A percentile compares a stretch with the other conserved stretches of the same genome.
Evolutionary conservation across 129 eudicot species (phyloP).

Genomic region (Rutidosis leptorrhynchoides): DNA sequence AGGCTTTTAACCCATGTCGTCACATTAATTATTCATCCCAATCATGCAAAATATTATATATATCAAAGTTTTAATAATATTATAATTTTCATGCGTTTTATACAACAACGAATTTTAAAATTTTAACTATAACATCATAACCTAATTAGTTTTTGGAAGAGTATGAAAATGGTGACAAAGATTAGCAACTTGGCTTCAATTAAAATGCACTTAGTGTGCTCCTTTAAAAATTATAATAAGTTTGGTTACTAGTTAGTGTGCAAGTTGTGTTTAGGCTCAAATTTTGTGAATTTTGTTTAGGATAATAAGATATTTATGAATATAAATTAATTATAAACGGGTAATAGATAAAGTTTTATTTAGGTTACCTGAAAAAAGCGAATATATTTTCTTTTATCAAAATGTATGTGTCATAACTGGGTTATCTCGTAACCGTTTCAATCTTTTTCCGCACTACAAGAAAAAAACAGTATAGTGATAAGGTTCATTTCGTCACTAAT

Average conservation of each 20-base stretch:
- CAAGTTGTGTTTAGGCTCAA: not conserved
- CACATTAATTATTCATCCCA: slow-evolving; percentile 17
- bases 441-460: too few species aligned
- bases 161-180: slow-evolving; percentile 21
- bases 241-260: not conserved
- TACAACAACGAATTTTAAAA: not conserved
- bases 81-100: not conserved
- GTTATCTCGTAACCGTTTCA: too few species aligned
- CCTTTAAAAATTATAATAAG: not conserved
- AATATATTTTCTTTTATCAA: too few species aligned
- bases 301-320: too few species aligned
- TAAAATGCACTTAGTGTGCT: not conserved
- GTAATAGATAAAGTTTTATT: too few species aligned
- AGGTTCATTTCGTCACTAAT: too few species aligned
- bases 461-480: too few species aligned
- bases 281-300: too few species aligned
- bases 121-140: not conserved
- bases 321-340: too few species aligned
- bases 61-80: not conserved
- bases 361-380: too few species aligned
- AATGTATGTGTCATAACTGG: too few species aligned
- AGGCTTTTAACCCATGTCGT: slow-evolving; percentile 5
- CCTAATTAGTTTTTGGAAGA: slow-evolving; percentile 9
- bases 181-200: slow-evolving; percentile 14
- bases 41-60: slow-evolving; percentile 14